phyloP scores from a whole-genome alignment of 192 early-diverging fungal species.

The Entomortierella lignicola region DNA sequence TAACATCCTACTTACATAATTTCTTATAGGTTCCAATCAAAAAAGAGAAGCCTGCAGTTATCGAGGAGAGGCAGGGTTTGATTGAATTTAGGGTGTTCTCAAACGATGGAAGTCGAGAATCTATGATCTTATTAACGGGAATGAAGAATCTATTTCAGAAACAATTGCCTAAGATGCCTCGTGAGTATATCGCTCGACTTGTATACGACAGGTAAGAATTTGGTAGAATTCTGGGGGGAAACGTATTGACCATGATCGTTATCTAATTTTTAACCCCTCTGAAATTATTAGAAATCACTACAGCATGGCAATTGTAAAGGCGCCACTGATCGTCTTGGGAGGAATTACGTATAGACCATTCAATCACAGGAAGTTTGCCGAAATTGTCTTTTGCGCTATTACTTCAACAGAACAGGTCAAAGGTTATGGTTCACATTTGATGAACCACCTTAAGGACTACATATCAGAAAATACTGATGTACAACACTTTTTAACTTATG shows the following conservation, averaged over 20 bases:
- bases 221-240: background rate
- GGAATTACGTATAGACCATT: slow-evolving; percentile 98
- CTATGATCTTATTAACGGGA: slow-evolving; percentile 90
- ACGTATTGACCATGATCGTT: background rate
- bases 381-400: slow-evolving; percentile 99
- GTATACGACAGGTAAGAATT: slow-evolving; percentile 87
- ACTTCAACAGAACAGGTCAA: slow-evolving; percentile 91
- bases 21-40: slow-evolving; percentile 32
- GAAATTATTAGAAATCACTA: slow-evolving; percentile 75
- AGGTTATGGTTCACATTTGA: slow-evolving; percentile 96
- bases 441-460: slow-evolving; percentile 97
- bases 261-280: background rate
- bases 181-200: slow-evolving; percentile 96
- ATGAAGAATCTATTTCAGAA: slow-evolving; percentile 97
- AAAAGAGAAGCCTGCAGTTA: slow-evolving; percentile 70
- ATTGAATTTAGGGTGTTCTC: slow-evolving; percentile 80
- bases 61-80: slow-evolving; percentile 73
- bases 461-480: slow-evolving; percentile 78
- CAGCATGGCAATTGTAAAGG: slow-evolving; percentile 82
- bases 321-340: slow-evolving; percentile 78
- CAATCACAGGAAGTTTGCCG: slow-evolving; percentile 88
- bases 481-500: slow-evolving; percentile 95
- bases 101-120: slow-evolving; percentile 83
- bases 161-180: slow-evolving; percentile 99
- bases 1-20: background rate